These are phyloP conservation scores for Myxozyma vanderwaltii DNA, from an alignment of 805 yeast genomes.

Conservation along the genomic window DNA sequence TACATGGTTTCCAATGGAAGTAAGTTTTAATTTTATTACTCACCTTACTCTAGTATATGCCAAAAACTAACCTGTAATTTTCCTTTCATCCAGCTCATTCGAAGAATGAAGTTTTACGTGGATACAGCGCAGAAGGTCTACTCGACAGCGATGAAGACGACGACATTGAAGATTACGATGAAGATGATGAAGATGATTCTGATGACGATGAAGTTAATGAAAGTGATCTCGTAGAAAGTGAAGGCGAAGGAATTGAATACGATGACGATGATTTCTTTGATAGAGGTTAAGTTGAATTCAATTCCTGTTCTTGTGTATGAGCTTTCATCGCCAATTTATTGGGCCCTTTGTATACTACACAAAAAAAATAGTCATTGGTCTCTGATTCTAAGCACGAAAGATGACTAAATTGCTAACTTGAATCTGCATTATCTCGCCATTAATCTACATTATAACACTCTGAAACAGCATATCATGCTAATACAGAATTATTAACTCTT, in stretches of 20 bases:
- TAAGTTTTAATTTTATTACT: too few species aligned
- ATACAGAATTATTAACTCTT: too few species aligned
- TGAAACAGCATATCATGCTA: too few species aligned
- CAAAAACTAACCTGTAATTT: constrained; percentile 36
- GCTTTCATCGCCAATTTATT: too few species aligned
- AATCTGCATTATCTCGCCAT: too few species aligned
- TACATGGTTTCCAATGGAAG: constrained; percentile 63
- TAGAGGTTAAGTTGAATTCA: constrained; percentile 15
- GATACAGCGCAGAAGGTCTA: constrained; percentile 46
- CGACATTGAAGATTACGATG: constrained; percentile 36
- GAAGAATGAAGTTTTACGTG: constrained; percentile 44
- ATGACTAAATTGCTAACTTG: too few species aligned
- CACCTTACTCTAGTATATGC: too few species aligned
- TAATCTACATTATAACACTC: too few species aligned
- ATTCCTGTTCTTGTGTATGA: too few species aligned
- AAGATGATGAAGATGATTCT: constrained; percentile 13
- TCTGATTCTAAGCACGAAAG: too few species aligned
- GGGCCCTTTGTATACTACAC: too few species aligned
- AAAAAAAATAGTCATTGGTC: too few species aligned
- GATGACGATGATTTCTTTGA: constrained; percentile 34
- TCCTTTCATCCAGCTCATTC: constrained; percentile 37
- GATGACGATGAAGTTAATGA: constrained; percentile 29
- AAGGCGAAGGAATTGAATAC: constrained; percentile 31
- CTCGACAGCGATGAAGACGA: constrained; percentile 38
- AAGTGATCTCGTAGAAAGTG: constrained; percentile 25